phyloP scores from a whole-genome alignment of 2,329 filamentous ascomycete species.

The Fusarium drepaniforme region DNA sequence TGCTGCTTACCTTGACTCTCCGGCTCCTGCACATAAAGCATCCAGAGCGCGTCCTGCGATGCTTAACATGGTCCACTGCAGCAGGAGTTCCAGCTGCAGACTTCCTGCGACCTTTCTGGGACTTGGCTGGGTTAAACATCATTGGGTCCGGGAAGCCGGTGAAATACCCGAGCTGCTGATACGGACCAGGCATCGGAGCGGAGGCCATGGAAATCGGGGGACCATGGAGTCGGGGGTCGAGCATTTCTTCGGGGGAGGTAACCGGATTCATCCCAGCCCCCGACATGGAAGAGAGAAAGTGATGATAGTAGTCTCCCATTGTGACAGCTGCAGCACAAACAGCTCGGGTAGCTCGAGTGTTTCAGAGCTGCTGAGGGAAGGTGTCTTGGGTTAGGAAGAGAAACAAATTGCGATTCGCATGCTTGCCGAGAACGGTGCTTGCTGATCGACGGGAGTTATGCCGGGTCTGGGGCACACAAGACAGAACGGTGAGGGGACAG shows the following conservation, averaged over 20 bases:
- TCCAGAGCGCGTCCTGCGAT: constrained; percentile 91
- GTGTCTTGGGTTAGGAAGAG: constrained; percentile 9
- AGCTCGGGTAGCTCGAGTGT: constrained; percentile 10
- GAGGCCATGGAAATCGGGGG: constrained; percentile 44
- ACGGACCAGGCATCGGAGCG: constrained; percentile 55
- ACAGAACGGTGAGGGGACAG: constrained; percentile 13
- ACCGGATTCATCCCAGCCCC: constrained; percentile 56
- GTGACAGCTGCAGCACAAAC: constrained; percentile 15
- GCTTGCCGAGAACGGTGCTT: constrained; percentile 25
- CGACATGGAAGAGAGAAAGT: constrained; percentile 66
- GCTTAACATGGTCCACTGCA: constrained; percentile 81
- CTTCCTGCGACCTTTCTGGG: constrained; percentile 64
- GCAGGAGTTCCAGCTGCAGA: constrained; percentile 56
- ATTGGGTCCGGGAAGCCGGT: constrained; percentile 63
- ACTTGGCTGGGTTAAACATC: constrained; percentile 61
- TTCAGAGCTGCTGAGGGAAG: constrained; percentile 20
- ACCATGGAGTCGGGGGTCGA: constrained; percentile 52
- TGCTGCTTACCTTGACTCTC: constrained; percentile 78
- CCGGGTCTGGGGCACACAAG: constrained; percentile 6
- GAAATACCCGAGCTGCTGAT: constrained; percentile 63
- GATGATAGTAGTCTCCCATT: constrained; percentile 70
- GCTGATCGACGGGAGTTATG: constrained; percentile 14
- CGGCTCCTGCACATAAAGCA: constrained; percentile 92
- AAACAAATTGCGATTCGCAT: constrained; percentile 37
- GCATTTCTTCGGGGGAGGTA: constrained; percentile 55